Evolutionary conservation across 768 basidiomycete species (phyloP).

Genomic region (Hygrocybe punicea): DNA sequence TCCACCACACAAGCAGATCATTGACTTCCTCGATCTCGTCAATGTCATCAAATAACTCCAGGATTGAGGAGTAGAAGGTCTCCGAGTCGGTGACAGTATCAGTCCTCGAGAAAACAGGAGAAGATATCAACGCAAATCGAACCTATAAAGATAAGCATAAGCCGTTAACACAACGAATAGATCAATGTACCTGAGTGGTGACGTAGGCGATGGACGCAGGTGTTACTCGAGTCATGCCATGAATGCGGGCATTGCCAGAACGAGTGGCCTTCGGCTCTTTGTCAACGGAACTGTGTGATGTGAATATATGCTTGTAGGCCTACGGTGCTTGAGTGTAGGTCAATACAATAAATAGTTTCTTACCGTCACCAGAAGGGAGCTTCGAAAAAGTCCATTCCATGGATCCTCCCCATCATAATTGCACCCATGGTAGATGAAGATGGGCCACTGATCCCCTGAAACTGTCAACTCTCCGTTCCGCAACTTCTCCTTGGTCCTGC

Average conservation of each 20-base stretch:
- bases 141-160: neutral
- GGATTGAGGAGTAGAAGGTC: constrained; percentile 6
- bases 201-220: neutral
- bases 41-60: constrained; percentile 3
- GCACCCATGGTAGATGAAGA: constrained; percentile 18
- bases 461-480: constrained; percentile 14
- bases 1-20: neutral
- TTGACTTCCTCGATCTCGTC: constrained; percentile 1
- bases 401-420: constrained; percentile 23
- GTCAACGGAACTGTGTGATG: constrained; percentile 4
- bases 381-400: constrained; percentile 25
- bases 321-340: neutral
- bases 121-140: constrained; percentile 4
- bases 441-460: constrained; percentile 24
- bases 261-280: constrained; percentile 9
- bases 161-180: neutral
- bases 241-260: constrained; percentile 16
- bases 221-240: constrained; percentile 3
- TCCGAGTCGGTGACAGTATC: neutral
- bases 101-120: neutral
- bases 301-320: constrained; percentile 29
- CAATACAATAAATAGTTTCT: neutral
- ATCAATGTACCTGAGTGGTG: constrained; percentile 6
- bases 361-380: constrained; percentile 21
- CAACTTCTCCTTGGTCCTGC: neutral